These are phyloP conservation scores for Crassisporium funariophilum DNA, from an alignment of 768 basidiomycete species.

Conservation along the genomic window DNA sequence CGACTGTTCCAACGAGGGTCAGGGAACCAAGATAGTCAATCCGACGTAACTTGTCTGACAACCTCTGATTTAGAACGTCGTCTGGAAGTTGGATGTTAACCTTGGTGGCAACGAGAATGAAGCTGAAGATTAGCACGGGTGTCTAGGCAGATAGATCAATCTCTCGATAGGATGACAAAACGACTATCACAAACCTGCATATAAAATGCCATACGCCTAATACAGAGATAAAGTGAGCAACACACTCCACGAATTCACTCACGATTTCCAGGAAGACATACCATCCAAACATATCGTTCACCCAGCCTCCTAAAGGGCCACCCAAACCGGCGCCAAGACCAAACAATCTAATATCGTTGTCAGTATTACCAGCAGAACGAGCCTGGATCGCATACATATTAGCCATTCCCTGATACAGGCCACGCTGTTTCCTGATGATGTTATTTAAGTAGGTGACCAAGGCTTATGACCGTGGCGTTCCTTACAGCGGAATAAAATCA, in stretches of 20 bases:
- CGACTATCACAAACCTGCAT: constrained; percentile 61
- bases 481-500: constrained; percentile 88
- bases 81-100: constrained; percentile 78
- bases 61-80: constrained; percentile 58
- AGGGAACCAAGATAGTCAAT: constrained; percentile 86
- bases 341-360: constrained; percentile 55
- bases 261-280: constrained; percentile 36
- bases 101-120: constrained; percentile 70
- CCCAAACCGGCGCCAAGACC: constrained; percentile 83
- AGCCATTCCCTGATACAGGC: constrained; percentile 89
- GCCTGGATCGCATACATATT: constrained; percentile 64
- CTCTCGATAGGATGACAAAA: constrained; percentile 11
- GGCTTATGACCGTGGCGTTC: constrained; percentile 11
- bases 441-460: constrained; percentile 8
- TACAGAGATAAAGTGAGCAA: constrained; percentile 14
- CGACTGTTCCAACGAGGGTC: constrained; percentile 73
- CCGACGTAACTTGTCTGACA: constrained; percentile 67
- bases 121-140: constrained; percentile 74
- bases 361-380: background rate
- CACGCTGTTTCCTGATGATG: constrained; percentile 70
- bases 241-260: constrained; percentile 3
- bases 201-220: constrained; percentile 84
- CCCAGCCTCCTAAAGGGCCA: constrained; percentile 81
- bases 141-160: constrained; percentile 45
- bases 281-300: constrained; percentile 88